Evolutionary conservation across 1,139 yeast species (phyloP).

Genomic region (Pichia cactophila): DNA sequence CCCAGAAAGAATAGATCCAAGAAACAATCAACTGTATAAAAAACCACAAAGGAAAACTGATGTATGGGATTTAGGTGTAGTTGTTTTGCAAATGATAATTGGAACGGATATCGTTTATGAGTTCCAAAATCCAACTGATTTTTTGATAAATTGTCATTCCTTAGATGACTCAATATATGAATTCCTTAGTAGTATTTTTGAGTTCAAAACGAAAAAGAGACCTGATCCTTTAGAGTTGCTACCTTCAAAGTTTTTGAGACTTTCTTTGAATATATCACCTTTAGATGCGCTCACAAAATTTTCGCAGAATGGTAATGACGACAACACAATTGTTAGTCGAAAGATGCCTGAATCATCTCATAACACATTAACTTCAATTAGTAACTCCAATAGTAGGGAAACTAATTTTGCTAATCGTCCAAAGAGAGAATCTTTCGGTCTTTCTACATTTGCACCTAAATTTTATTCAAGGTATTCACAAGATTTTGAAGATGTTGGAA

Average conservation of each 20-base stretch:
- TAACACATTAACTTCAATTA: background rate
- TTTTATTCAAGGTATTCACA: slow-evolving; percentile 54
- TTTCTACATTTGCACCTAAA: slow-evolving; percentile 17
- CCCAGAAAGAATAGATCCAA: slow-evolving; percentile 53
- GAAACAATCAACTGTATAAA: slow-evolving; percentile 26
- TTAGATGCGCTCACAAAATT: slow-evolving; percentile 14
- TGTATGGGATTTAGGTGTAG: slow-evolving; percentile 85
- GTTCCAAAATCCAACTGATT: slow-evolving; percentile 55
- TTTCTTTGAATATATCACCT: slow-evolving; percentile 42
- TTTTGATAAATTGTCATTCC: slow-evolving; percentile 37
- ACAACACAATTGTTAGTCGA: background rate
- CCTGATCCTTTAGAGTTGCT: slow-evolving; percentile 78
- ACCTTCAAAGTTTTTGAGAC: slow-evolving; percentile 73
- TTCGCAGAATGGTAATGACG: background rate
- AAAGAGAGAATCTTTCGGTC: slow-evolving; percentile 25
- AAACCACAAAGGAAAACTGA: slow-evolving; percentile 72
- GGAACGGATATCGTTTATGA: slow-evolving; percentile 51
- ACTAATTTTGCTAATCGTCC: slow-evolving; percentile 1
- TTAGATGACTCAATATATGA: slow-evolving; percentile 54
- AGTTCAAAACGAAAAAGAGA: slow-evolving; percentile 59
- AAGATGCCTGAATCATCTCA: background rate
- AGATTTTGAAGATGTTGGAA: slow-evolving; percentile 91
- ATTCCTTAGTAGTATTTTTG: slow-evolving; percentile 60
- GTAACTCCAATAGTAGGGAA: background rate
- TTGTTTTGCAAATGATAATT: slow-evolving; percentile 63